Percentiles rank a stretch among this genome's conserved stretches.
Conservation (phyloP, 345 rosid genomes). For the Firmiana major region DNA sequence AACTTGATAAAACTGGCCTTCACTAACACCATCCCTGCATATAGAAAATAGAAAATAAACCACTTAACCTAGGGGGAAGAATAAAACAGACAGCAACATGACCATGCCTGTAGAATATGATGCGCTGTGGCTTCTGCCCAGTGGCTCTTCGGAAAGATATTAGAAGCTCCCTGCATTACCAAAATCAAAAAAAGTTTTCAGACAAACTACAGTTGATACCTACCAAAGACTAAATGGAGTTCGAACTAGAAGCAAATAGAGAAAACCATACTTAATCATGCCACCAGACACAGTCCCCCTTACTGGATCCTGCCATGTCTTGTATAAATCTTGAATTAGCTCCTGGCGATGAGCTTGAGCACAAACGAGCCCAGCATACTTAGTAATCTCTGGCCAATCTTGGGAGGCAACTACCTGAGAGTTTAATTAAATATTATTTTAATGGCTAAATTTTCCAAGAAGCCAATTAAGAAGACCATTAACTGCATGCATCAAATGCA, state of each 20-base stretch:
- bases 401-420: constrained; percentile 95
- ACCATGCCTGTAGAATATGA: constrained; percentile 85
- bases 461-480: not conserved
- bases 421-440: not conserved
- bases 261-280: constrained; percentile 76
- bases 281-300: constrained; percentile 92
- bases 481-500: not conserved
- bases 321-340: constrained; percentile 91
- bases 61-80: not conserved
- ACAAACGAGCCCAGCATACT: constrained; percentile 92
- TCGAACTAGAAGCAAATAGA: not conserved
- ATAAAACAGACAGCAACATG: not conserved
- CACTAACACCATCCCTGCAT: constrained; percentile 93
- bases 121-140: constrained; percentile 90
- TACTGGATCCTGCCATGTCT: constrained; percentile 93
- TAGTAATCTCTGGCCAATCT: constrained; percentile 98
- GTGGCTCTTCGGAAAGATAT: constrained; percentile 89
- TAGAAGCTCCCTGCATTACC: constrained; percentile 68
- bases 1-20: constrained; percentile 96
- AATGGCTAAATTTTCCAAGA: not conserved
- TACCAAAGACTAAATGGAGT: not conserved
- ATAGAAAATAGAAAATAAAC: constrained; percentile 8
- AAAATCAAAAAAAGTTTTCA: not conserved
- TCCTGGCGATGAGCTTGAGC: constrained; percentile 99
- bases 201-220: not conserved